Evolutionary conservation across 2,329 filamentous ascomycete species (phyloP).

Genomic region (Aureobasidium sp.): DNA sequence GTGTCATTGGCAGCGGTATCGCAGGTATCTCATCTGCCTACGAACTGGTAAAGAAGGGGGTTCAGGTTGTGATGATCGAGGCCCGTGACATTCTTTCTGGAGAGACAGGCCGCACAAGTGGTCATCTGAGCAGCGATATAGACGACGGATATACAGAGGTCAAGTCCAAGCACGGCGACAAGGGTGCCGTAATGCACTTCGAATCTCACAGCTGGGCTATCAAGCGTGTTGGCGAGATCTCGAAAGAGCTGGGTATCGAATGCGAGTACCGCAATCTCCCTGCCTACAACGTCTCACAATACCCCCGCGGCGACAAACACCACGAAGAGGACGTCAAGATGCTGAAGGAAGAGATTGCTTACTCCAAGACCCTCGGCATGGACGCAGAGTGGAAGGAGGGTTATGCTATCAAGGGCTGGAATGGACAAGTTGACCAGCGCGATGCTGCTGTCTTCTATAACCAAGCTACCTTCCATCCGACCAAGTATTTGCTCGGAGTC

Average conservation of each 20-base stretch:
- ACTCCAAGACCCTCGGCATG: slow-evolving; percentile 40
- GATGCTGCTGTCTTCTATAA: slow-evolving; percentile 42
- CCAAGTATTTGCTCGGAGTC: slow-evolving; percentile 48
- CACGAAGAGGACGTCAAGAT: slow-evolving; percentile 42
- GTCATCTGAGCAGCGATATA: slow-evolving; percentile 48
- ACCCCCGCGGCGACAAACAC: slow-evolving; percentile 34
- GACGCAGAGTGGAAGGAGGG: slow-evolving; percentile 38
- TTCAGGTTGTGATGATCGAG: slow-evolving; percentile 47
- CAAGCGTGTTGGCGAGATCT: slow-evolving; percentile 45
- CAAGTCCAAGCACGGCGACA: slow-evolving; percentile 45
- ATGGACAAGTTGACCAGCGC: slow-evolving; percentile 45
- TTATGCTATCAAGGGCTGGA: slow-evolving; percentile 47
- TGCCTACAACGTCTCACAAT: slow-evolving; percentile 47
- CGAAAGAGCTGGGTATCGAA: slow-evolving; percentile 44
- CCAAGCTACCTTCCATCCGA: slow-evolving; percentile 53
- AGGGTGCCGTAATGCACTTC: slow-evolving; percentile 43
- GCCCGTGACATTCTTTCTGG: slow-evolving; percentile 49
- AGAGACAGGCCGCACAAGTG: slow-evolving; percentile 48
- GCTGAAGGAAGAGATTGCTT: slow-evolving; percentile 40
- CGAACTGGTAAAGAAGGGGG: slow-evolving; percentile 46
- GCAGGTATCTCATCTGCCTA: slow-evolving; percentile 47
- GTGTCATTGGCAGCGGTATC: slow-evolving; percentile 49
- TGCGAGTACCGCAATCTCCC: slow-evolving; percentile 50
- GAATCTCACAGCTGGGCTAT: slow-evolving; percentile 52
- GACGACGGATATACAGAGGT: slow-evolving; percentile 49